These are phyloP conservation scores for Diaporthe sp. DNA, from an alignment of 2,329 filamentous ascomycete genomes.

Conservation along the genomic window DNA sequence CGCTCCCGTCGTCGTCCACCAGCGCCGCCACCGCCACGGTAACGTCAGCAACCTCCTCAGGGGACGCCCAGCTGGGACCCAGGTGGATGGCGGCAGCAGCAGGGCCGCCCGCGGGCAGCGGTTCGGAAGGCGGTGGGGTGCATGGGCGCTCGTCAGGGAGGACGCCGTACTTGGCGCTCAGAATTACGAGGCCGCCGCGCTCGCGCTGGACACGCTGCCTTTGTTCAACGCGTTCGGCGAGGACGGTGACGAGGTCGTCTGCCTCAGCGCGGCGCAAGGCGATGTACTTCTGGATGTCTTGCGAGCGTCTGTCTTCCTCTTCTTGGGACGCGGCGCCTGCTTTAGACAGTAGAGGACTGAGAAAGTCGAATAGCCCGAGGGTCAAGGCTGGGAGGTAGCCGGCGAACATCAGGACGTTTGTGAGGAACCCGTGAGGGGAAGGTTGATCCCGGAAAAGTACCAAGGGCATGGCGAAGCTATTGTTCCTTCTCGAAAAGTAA, in stretches of 20 bases:
- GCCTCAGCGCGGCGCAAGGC: conserved; percentile 54
- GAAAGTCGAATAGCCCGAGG: conserved; percentile 50
- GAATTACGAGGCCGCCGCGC: conserved; percentile 56
- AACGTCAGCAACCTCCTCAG: conserved; percentile 60
- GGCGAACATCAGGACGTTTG: conserved; percentile 50
- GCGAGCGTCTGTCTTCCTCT: background rate
- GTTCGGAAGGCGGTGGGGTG: background rate
- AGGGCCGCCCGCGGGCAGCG: background rate
- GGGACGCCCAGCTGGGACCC: conserved; percentile 41
- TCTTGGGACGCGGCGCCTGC: background rate
- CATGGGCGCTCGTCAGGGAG: conserved; percentile 34
- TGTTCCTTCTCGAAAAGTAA: conserved; percentile 56
- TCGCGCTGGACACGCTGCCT: conserved; percentile 49
- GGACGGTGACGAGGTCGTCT: conserved; percentile 55
- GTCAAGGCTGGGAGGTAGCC: conserved; percentile 51
- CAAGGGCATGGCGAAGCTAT: conserved; percentile 54
- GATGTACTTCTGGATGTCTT: conserved; percentile 41
- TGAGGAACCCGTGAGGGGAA: background rate
- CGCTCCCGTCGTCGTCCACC: conserved; percentile 48
- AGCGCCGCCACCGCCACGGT: conserved; percentile 59
- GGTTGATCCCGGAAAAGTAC: conserved; percentile 37
- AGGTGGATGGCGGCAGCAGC: background rate
- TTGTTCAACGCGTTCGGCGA: conserved; percentile 52
- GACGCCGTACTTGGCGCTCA: conserved; percentile 60
- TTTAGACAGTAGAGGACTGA: conserved; percentile 34